Conservation (phyloP, 2,329 filamentous ascomycete genomes). For the Metarhizium rileyi region DNA sequence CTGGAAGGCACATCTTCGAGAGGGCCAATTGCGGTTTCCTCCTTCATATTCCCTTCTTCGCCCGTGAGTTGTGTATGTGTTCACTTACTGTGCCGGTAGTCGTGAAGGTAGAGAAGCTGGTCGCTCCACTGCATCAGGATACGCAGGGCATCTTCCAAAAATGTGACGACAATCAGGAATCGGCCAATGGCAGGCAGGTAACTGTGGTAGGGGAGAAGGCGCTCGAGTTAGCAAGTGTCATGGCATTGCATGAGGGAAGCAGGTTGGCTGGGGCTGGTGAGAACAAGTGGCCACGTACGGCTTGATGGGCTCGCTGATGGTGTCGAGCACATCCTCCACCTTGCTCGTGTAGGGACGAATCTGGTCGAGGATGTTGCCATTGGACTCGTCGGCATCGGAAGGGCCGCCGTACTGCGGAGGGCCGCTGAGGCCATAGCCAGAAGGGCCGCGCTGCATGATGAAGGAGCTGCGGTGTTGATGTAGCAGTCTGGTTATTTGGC, state of each 20-base stretch:
- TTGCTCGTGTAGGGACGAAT: constrained; percentile 95
- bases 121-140: constrained; percentile 98
- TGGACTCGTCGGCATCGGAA: constrained; percentile 46
- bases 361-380: constrained; percentile 56
- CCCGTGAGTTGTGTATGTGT: not conserved
- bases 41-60: not conserved
- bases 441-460: constrained; percentile 49
- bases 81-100: constrained; percentile 84
- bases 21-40: not conserved
- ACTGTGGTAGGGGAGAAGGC: constrained; percentile 35
- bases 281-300: constrained; percentile 47
- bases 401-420: constrained; percentile 56
- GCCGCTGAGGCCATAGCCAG: constrained; percentile 75
- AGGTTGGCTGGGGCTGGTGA: not conserved
- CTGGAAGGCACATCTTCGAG: not conserved
- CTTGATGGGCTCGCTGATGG: constrained; percentile 80
- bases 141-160: constrained; percentile 89
- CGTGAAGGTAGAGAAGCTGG: constrained; percentile 84
- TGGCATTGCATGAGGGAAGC: not conserved
- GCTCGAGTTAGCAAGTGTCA: constrained; percentile 10
- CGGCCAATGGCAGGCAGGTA: constrained; percentile 92
- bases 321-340: constrained; percentile 90
- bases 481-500: not conserved
- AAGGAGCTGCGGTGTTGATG: not conserved
- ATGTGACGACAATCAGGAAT: constrained; percentile 96